Evolutionary conservation across 2,329 filamentous ascomycete species (phyloP).

Genomic region (Fusarium heterosporum): DNA sequence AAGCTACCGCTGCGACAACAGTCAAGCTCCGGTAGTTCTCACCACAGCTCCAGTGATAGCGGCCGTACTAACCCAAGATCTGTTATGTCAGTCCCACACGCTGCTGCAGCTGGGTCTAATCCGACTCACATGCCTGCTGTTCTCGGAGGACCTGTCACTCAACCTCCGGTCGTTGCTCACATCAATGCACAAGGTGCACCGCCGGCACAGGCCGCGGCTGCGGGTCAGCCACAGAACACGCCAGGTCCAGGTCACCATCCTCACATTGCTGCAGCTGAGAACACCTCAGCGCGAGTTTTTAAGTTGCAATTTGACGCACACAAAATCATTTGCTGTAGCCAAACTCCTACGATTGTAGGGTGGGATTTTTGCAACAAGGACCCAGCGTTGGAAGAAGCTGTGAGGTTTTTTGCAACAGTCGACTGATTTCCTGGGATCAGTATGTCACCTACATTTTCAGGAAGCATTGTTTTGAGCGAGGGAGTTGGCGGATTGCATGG

Average conservation of each 20-base stretch:
- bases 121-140: background rate
- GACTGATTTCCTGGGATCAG: conserved; percentile 46
- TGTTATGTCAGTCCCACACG: conserved; percentile 2
- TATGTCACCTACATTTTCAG: conserved; percentile 1
- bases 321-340: conserved; percentile 93
- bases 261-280: conserved; percentile 60
- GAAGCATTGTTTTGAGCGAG: conserved; percentile 38
- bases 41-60: conserved; percentile 11
- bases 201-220: conserved; percentile 30
- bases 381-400: conserved; percentile 79
- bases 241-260: conserved; percentile 52
- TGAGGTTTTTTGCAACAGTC: conserved; percentile 78
- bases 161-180: conserved; percentile 28
- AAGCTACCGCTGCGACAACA: conserved; percentile 51
- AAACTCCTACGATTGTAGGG: conserved; percentile 90
- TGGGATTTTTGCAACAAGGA: conserved; percentile 98
- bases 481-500: conserved; percentile 35
- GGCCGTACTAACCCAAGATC: conserved; percentile 18
- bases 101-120: conserved; percentile 8
- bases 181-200: conserved; percentile 39
- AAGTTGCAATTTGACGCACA: conserved; percentile 96
- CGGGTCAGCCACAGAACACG: conserved; percentile 23
- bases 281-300: conserved; percentile 77
- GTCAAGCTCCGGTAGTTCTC: conserved; percentile 16
- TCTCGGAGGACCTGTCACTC: conserved; percentile 11